Percentiles rank a stretch among this genome's conserved stretches.
Evolutionary conservation across 139 green algal genomes (phyloP).

Genomic region (Tetraselmis striata): DNA sequence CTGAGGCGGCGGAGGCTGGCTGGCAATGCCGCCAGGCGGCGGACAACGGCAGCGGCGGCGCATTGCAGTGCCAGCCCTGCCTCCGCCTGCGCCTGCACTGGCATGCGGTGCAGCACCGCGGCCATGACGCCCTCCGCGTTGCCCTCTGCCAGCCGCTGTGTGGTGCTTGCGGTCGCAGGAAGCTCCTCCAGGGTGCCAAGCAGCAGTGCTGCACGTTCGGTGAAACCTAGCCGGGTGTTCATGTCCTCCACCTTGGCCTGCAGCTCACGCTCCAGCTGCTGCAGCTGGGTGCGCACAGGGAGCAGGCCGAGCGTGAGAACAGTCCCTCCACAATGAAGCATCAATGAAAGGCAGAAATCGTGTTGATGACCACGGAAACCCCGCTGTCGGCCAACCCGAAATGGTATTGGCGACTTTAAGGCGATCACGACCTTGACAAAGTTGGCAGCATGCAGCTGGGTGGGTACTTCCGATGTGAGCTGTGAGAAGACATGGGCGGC

Average conservation of each 20-base stretch:
- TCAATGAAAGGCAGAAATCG: neutral
- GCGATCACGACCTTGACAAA: too few relatives aligned
- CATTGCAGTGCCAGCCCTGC: too few relatives aligned
- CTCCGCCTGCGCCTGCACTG: too few relatives aligned
- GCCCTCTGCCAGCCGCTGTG: neutral
- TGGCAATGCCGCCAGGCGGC: neutral
- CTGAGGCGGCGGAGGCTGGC: neutral
- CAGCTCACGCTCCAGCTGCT: neutral
- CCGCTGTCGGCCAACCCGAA: too few relatives aligned
- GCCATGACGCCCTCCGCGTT: neutral
- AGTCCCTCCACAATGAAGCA: neutral
- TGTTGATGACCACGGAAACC: too few relatives aligned
- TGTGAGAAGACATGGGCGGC: too few relatives aligned
- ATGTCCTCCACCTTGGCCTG: neutral
- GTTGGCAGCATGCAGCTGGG: too few relatives aligned
- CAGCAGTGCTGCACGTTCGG: neutral
- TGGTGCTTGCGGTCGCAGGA: neutral
- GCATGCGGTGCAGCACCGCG: neutral
- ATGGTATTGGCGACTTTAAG: too few relatives aligned
- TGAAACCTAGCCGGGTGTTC: neutral
- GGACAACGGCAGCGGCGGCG: neutral
- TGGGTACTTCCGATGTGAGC: too few relatives aligned
- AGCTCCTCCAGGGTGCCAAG: neutral
- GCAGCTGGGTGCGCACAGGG: too few relatives aligned
- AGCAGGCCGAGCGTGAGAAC: too few relatives aligned